Percentiles rank a stretch among this genome's conserved stretches.
phyloP scores from a whole-genome alignment of 1,284 basidiomycete genomes.

The Fomitopsis palustris region DNA sequence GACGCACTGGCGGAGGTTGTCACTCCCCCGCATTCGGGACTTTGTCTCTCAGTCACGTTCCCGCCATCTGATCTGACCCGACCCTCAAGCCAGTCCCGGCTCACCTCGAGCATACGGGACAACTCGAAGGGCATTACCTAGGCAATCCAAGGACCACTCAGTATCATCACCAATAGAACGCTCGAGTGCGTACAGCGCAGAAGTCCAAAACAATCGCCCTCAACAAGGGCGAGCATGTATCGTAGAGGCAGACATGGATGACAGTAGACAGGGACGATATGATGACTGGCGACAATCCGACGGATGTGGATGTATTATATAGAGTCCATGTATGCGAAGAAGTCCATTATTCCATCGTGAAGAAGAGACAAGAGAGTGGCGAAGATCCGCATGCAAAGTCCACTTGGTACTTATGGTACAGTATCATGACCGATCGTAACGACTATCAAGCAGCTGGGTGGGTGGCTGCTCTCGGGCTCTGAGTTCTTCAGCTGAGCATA shows the following conservation, averaged over 20 bases:
- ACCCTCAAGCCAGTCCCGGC: too few relatives aligned
- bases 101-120: background rate
- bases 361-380: constrained; percentile 1
- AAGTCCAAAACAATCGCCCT: background rate
- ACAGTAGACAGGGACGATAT: background rate
- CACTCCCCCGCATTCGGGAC: background rate
- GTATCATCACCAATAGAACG: background rate
- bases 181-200: background rate
- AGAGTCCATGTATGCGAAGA: background rate
- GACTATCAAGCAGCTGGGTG: constrained; percentile 2
- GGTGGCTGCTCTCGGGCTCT: constrained; percentile 11
- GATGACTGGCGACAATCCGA: background rate
- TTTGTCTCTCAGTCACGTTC: background rate
- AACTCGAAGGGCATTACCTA: background rate
- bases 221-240: background rate
- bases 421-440: constrained; percentile 1
- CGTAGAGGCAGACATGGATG: background rate
- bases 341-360: constrained; percentile 4
- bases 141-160: background rate
- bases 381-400: background rate
- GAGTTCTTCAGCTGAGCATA: constrained; percentile 13
- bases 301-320: constrained; percentile 2
- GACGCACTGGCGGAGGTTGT: background rate
- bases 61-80: background rate
- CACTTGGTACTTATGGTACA: constrained; percentile 2